phyloP scores from a whole-genome alignment of 495 filamentous ascomycete species.

The Penicillium bovifimosum region DNA sequence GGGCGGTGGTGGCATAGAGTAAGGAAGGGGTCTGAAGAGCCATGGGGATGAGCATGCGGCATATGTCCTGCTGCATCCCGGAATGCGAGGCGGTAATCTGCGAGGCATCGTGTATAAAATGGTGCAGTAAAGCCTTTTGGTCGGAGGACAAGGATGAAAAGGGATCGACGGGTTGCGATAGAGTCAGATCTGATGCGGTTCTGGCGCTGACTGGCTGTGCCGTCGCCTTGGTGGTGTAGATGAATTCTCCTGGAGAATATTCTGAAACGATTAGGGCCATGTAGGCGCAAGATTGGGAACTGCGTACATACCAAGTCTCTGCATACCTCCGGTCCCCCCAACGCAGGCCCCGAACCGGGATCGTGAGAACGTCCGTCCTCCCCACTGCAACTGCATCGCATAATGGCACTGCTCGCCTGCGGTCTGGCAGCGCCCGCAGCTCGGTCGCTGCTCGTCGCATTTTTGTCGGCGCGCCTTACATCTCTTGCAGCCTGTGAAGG shows the following conservation, averaged over 20 bases:
- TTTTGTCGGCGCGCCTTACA: conserved; percentile 44
- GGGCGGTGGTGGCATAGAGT: conserved; percentile 42
- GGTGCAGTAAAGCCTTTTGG: conserved; percentile 39
- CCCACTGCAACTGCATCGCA: conserved; percentile 39
- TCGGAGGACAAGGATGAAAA: conserved; percentile 37
- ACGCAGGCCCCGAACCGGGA: conserved; percentile 45
- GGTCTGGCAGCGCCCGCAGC: conserved; percentile 35
- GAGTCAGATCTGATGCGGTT: conserved; percentile 21
- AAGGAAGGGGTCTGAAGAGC: conserved; percentile 43
- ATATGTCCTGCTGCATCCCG: conserved; percentile 44
- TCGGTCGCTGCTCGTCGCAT: conserved; percentile 40
- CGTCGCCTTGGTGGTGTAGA: conserved; percentile 35
- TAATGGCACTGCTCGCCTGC: conserved; percentile 34
- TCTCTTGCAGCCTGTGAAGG: conserved; percentile 43
- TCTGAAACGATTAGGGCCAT: conserved; percentile 20
- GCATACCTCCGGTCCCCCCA: conserved; percentile 38
- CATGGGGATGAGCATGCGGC: conserved; percentile 44
- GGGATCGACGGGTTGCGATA: conserved; percentile 35
- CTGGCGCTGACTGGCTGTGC: conserved; percentile 6
- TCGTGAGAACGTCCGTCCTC: conserved; percentile 40
- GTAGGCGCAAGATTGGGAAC: background rate
- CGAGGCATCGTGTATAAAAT: conserved; percentile 44
- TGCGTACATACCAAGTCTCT: conserved; percentile 34
- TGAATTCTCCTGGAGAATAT: conserved; percentile 45
- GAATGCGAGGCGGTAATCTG: conserved; percentile 42